Base-by-base conservation (phyloP, 1,139 yeast species). In the Hyphopichia buzzinii region DNA sequence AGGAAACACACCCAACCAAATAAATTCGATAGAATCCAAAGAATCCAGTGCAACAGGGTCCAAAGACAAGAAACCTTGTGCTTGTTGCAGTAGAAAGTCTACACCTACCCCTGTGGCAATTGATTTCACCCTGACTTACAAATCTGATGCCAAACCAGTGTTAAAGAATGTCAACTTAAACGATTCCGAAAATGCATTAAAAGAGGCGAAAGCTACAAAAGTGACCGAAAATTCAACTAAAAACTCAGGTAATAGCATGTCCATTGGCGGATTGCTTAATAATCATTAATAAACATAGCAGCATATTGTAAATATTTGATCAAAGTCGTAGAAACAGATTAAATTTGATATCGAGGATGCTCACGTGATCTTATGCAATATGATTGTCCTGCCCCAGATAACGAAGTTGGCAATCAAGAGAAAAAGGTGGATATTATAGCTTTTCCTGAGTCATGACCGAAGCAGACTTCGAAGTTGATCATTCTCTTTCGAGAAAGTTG, bases 401-500 rank as follows among this genome's bases (percentile, higher is more conserved):
- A 4, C 5, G 11, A 27, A 27, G 10, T 26, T 26, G 8, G 29
- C 10, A 8, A 25, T 6, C 10, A 25, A 25, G 27, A n/a, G 13
- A 26, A 5, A 10, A 17, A 14, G 15, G 4, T 12, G 15, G 15
- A 28, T 11, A 25, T 25, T n/a, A 5, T 11, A 8, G 6, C 10
- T 19, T 10, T 19, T 19, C 23, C 23, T 19, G 6, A 19, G 10
- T 10, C 23, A 19, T 19, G 23, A 10, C 23, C 23, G 23, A 19
- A 6, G n/a, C n/a, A n/a, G 23, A 19, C 8, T 19, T 37, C 34
- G 54, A 52, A 40, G 59, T 77, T 4, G 88, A 81, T 50, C 63
- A 63, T 19, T 77, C 84, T 4, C 41, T 77, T 32, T 44, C 70
- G 4, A 62, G 89, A 37, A 82, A 82, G 50, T 68, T 62, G 29